These are phyloP conservation scores for Detonula confervacea DNA, from an alignment of 352 stramenopile genomes.

Conservation along the genomic window DNA sequence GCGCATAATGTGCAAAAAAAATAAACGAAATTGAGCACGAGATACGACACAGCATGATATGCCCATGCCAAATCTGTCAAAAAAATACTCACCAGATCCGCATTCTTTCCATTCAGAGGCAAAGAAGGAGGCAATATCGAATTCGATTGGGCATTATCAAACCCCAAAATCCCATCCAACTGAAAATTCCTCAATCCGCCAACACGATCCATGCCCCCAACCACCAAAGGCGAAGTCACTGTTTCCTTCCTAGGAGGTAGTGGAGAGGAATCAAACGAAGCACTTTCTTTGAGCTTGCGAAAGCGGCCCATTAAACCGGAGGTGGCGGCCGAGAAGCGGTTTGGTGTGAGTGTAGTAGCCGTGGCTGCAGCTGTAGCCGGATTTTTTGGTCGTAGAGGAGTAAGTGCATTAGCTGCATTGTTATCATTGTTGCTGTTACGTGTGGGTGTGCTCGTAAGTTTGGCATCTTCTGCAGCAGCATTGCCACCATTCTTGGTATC, in stretches of 20 bases:
- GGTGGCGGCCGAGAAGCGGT: constrained; percentile 10
- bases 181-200: constrained; percentile 45
- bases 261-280: constrained; percentile 14
- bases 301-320: constrained; percentile 35
- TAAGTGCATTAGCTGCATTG: neutral
- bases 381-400: neutral
- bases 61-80: too few relatives aligned
- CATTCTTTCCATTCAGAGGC: neutral
- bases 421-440: constrained; percentile 4
- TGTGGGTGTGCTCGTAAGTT: neutral
- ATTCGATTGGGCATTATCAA: neutral
- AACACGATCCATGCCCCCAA: constrained; percentile 45
- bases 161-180: constrained; percentile 29
- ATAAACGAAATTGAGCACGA: neutral
- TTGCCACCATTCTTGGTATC: neutral
- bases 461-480: neutral
- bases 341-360: constrained; percentile 2
- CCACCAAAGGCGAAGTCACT: neutral
- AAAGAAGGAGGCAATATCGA: neutral
- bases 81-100: constrained; percentile 5
- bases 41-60: neutral
- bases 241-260: neutral
- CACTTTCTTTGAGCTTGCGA: constrained; percentile 24
- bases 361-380: neutral
- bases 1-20: neutral